Percentiles rank a stretch among this genome's conserved stretches.
Conservation (phyloP, 176 grass and related monocot species). For the Phoenix roebelenii region DNA sequence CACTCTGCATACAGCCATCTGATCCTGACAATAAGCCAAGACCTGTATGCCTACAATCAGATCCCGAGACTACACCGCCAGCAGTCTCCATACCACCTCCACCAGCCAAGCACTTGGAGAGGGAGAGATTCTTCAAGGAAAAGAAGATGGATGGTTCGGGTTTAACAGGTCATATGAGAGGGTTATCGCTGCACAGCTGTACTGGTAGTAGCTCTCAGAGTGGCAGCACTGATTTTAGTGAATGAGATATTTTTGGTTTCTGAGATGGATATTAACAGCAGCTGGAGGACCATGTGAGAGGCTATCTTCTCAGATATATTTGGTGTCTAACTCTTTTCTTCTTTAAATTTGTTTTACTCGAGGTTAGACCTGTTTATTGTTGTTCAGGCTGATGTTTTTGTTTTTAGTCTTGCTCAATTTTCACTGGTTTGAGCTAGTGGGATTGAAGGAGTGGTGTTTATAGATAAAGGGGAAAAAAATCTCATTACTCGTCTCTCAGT, state of each 20-base stretch:
- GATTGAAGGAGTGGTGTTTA: too few relatives aligned
- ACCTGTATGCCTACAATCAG: constrained; percentile 22
- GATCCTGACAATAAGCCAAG: constrained; percentile 27
- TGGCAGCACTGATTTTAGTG: constrained; percentile 73
- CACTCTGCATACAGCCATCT: constrained; percentile 33
- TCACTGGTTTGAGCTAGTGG: too few relatives aligned
- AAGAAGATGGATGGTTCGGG: constrained; percentile 39
- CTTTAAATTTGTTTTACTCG: too few relatives aligned
- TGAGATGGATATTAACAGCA: neutral
- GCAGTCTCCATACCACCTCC: constrained; percentile 51
- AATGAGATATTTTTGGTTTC: constrained; percentile 21
- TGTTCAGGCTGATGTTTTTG: too few relatives aligned
- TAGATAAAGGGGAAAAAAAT: too few relatives aligned
- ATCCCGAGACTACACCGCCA: constrained; percentile 20
- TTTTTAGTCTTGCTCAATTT: too few relatives aligned
- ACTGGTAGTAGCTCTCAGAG: constrained; percentile 66
- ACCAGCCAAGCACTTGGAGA: constrained; percentile 54
- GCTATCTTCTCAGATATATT: neutral
- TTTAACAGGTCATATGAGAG: constrained; percentile 49
- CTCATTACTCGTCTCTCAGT: too few relatives aligned
- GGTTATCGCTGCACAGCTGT: constrained; percentile 43
- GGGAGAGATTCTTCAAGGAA: constrained; percentile 75
- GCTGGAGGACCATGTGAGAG: neutral
- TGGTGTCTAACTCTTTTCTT: too few relatives aligned
- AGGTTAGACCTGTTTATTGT: too few relatives aligned